Percentiles rank a stretch among this genome's conserved stretches.
Conservation (phyloP, 805 yeast genomes). For the Saturnispora ahearnii region DNA sequence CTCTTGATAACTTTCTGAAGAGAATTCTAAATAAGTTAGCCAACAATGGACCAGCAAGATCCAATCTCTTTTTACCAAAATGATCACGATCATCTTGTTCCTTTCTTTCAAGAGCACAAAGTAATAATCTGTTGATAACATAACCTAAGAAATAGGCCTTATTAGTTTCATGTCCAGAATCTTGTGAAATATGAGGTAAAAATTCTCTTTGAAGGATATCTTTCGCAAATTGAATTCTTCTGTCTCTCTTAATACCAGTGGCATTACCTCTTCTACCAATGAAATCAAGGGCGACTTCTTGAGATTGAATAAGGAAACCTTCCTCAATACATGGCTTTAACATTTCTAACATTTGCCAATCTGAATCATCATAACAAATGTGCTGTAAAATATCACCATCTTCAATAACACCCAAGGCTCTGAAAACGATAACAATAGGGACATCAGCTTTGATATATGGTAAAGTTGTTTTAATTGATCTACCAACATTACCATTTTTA, state of each 20-base stretch:
- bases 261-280: conserved; percentile 98
- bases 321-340: conserved; percentile 98
- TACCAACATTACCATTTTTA: conserved; percentile 46
- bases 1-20: conserved; percentile 91
- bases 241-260: conserved; percentile 90
- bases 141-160: conserved; percentile 97
- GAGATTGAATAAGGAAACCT: conserved; percentile 95
- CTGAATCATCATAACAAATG: conserved; percentile 94
- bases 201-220: conserved; percentile 95
- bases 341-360: conserved; percentile 99
- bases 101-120: conserved; percentile 94
- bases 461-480: conserved; percentile 89
- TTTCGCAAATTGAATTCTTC: conserved; percentile 96
- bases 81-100: conserved; percentile 99
- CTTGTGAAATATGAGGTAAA: conserved; percentile 94
- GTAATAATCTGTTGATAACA: conserved; percentile 89
- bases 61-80: conserved; percentile 96
- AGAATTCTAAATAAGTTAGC: conserved; percentile 92
- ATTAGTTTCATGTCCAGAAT: conserved; percentile 93
- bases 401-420: conserved; percentile 97
- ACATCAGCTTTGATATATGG: conserved; percentile 96
- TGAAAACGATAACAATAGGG: conserved; percentile 92
- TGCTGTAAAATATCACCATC: conserved; percentile 98
- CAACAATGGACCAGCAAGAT: conserved; percentile 94
- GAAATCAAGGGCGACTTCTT: conserved; percentile 95